phyloP scores from a whole-genome alignment of 169 alveolate species.

The Eimeria maxima region DNA sequence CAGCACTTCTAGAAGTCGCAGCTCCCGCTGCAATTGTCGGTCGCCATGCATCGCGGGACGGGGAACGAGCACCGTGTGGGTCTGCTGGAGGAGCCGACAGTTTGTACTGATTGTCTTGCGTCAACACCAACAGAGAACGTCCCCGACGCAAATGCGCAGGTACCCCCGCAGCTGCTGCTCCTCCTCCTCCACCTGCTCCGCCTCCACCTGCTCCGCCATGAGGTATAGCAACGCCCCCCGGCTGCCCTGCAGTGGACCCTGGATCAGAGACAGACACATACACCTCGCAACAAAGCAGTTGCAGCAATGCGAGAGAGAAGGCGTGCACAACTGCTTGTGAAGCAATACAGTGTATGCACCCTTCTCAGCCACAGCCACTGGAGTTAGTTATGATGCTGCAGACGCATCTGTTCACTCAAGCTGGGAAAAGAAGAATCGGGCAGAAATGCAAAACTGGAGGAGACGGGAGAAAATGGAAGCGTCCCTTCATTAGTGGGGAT shows the following conservation, averaged over 20 bases:
- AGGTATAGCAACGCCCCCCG: neutral
- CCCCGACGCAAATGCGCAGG: constrained; percentile 79
- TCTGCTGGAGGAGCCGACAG: constrained; percentile 75
- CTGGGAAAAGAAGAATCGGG: neutral
- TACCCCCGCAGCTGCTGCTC: neutral
- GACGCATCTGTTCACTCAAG: neutral
- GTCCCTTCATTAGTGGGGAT: neutral
- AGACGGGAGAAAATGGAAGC: neutral
- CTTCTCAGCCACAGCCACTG: neutral
- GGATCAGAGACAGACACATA: neutral
- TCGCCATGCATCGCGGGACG: constrained; percentile 56
- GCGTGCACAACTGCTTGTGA: neutral
- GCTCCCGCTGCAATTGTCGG: constrained; percentile 15
- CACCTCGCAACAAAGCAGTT: neutral
- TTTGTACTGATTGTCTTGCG: constrained; percentile 79
- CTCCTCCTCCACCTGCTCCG: neutral
- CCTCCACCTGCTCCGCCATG: neutral
- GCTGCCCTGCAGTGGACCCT: constrained; percentile 30
- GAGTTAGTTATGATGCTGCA: neutral
- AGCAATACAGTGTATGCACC: neutral
- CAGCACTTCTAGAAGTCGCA: neutral
- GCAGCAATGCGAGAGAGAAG: neutral
- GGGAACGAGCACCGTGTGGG: constrained; percentile 74
- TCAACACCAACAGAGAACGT: constrained; percentile 78
- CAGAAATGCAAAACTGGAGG: neutral